Percentiles rank a stretch among this genome's conserved stretches.
These are phyloP conservation scores for Chrysopogon serrulatus DNA, from an alignment of 176 grass and related monocot genomes.

Conservation along the genomic window DNA sequence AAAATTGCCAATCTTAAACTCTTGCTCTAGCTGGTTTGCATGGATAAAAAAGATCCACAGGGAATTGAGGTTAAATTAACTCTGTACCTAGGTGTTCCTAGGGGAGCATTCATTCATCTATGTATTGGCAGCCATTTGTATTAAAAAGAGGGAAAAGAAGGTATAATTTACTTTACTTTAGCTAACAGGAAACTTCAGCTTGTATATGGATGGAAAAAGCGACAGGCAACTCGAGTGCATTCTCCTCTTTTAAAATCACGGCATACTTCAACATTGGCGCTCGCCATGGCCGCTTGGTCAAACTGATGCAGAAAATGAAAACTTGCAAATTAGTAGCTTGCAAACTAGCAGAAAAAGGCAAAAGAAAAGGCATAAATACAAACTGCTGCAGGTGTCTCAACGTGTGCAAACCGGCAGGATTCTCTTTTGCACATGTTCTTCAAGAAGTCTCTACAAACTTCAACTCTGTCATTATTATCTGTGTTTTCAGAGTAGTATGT, in stretches of 20 bases:
- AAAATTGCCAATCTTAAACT: neutral
- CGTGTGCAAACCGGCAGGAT: conserved; percentile 59
- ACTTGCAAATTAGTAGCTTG: neutral
- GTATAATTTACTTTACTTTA: conserved; percentile 50
- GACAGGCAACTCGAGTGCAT: conserved; percentile 53
- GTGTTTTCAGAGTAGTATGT: neutral
- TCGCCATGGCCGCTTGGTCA: conserved; percentile 36
- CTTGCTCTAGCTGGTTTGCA: neutral
- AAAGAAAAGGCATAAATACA: neutral
- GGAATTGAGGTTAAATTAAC: conserved; percentile 18
- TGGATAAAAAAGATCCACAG: conserved; percentile 8
- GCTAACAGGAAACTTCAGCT: conserved; percentile 43
- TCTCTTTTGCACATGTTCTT: conserved; percentile 67
- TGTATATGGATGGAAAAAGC: conserved; percentile 58
- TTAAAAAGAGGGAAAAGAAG: neutral
- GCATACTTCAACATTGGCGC: conserved; percentile 56
- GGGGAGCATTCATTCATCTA: neutral
- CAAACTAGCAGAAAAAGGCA: neutral
- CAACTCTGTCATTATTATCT: conserved; percentile 30
- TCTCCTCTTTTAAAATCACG: conserved; percentile 62
- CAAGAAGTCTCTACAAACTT: conserved; percentile 69
- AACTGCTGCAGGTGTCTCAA: conserved; percentile 41
- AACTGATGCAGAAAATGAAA: neutral
- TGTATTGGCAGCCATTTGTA: conserved; percentile 8
- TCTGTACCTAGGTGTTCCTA: neutral